These are phyloP conservation scores for Pythium guiyangense DNA, from an alignment of 352 stramenopile genomes.

Conservation along the genomic window DNA sequence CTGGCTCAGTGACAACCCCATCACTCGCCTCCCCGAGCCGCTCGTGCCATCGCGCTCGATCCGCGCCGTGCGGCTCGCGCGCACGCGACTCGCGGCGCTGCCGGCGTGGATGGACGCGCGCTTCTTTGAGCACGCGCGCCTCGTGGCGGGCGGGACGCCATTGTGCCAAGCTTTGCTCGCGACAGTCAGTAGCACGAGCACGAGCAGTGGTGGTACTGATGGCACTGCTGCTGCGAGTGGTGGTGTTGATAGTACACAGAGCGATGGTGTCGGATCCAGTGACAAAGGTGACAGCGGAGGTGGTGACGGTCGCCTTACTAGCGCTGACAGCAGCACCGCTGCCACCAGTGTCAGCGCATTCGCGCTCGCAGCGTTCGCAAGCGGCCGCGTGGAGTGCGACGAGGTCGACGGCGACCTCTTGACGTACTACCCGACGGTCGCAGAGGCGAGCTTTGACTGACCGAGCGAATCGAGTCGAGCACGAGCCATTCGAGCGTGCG, in stretches of 20 bases:
- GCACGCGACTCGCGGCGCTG: conserved; percentile 5
- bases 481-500: too few relatives aligned
- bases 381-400: conserved; percentile 5
- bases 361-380: background rate
- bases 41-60: conserved; percentile 13
- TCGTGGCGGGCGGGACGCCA: conserved; percentile 6
- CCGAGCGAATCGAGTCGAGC: too few relatives aligned
- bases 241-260: background rate
- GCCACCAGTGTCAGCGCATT: background rate
- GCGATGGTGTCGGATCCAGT: background rate
- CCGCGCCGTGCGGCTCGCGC: conserved; percentile 1
- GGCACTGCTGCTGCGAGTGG: too few relatives aligned
- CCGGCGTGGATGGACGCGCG: conserved; percentile 8
- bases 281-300: too few relatives aligned
- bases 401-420: conserved; percentile 2
- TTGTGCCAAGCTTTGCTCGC: conserved; percentile 10
- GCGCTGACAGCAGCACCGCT: too few relatives aligned
- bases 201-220: too few relatives aligned
- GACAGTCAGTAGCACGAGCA: background rate
- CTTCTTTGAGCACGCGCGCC: conserved; percentile 5
- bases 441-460: conserved; percentile 1
- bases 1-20: conserved; percentile 18
- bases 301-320: too few relatives aligned
- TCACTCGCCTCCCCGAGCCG: conserved; percentile 12
- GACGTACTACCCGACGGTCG: conserved; percentile 16